phyloP scores from a whole-genome alignment of 1,139 yeast species.

The Candida buenavistaensis region DNA sequence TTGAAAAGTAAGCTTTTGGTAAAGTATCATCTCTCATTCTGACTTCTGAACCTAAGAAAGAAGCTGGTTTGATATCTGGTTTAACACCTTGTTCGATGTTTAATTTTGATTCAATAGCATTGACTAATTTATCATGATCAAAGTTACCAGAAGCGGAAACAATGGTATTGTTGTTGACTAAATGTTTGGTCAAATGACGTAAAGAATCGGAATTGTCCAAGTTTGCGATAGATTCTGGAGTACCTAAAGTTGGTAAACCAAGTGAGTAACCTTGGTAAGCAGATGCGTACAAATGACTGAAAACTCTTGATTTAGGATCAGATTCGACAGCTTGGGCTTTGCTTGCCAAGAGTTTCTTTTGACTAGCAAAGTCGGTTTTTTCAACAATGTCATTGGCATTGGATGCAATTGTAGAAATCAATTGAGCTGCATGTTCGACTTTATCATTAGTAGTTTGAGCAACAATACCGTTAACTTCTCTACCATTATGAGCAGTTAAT shows the following conservation, averaged over 20 bases:
- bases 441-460: slow-evolving; percentile 51
- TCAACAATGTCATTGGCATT: slow-evolving; percentile 31
- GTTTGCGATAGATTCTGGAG: slow-evolving; percentile 57
- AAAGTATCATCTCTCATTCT: slow-evolving; percentile 86
- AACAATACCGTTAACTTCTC: slow-evolving; percentile 56
- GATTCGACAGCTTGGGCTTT: slow-evolving; percentile 46
- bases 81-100: slow-evolving; percentile 53
- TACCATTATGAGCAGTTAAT: slow-evolving; percentile 44
- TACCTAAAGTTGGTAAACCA: slow-evolving; percentile 74
- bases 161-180: slow-evolving; percentile 63
- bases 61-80: slow-evolving; percentile 52
- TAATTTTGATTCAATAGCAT: slow-evolving; percentile 55
- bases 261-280: slow-evolving; percentile 85
- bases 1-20: slow-evolving; percentile 74
- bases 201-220: slow-evolving; percentile 59
- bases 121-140: slow-evolving; percentile 66
- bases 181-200: slow-evolving; percentile 55
- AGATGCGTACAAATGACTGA: slow-evolving; percentile 74
- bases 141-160: slow-evolving; percentile 75
- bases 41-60: slow-evolving; percentile 81
- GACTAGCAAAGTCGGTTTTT: slow-evolving; percentile 35
- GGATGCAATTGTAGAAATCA: slow-evolving; percentile 37
- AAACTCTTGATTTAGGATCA: slow-evolving; percentile 49
- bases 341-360: slow-evolving; percentile 35
- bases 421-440: slow-evolving; percentile 42